phyloP scores from a whole-genome alignment of 768 basidiomycete species.

The Naganishia friedmannii region DNA sequence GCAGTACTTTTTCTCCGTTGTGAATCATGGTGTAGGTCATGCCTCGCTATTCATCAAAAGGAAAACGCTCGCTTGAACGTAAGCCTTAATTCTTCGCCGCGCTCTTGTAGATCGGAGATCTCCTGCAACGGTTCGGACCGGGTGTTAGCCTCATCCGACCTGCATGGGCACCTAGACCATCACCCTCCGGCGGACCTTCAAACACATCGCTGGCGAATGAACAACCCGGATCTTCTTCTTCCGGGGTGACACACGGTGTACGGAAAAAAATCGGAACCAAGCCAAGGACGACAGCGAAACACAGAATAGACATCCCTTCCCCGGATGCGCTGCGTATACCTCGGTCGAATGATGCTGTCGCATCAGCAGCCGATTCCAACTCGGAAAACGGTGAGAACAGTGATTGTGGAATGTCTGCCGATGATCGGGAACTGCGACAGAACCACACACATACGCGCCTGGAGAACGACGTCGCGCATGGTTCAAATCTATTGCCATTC shows the following conservation, averaged over 20 bases:
- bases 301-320: neutral
- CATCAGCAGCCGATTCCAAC: neutral
- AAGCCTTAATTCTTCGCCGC: neutral
- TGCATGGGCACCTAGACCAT: conserved; percentile 62
- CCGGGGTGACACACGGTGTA: too few relatives aligned
- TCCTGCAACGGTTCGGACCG: conserved; percentile 76
- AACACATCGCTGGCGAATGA: neutral
- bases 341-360: neutral
- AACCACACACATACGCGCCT: neutral
- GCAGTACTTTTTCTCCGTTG: conserved; percentile 85
- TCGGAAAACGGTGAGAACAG: neutral
- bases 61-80: neutral
- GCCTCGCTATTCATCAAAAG: neutral
- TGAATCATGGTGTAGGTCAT: conserved; percentile 67
- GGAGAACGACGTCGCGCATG: neutral
- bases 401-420: neutral
- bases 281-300: neutral
- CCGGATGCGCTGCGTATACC: neutral
- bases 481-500: neutral
- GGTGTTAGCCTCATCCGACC: conserved; percentile 75
- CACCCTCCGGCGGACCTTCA: neutral
- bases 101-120: conserved; percentile 60
- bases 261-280: neutral
- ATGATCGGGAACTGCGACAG: neutral
- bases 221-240: too few relatives aligned